phyloP scores from a whole-genome alignment of 805 yeast genomes.

The Pichia deserticola region DNA sequence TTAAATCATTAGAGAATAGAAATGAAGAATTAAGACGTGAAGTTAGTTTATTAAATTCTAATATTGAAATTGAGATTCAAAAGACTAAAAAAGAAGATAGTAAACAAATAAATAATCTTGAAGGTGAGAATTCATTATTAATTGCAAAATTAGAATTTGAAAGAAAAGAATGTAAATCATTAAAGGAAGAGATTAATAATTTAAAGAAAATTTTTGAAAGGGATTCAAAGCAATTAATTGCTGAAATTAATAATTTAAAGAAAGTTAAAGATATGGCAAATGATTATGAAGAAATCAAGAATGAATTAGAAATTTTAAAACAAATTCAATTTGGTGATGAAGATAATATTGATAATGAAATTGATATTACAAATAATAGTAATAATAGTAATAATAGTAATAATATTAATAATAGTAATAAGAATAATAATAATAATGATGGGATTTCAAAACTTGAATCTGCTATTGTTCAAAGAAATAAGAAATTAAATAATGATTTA shows the following conservation, averaged over 20 bases:
- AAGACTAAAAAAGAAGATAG: conserved; percentile 36
- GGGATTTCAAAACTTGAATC: conserved; percentile 34
- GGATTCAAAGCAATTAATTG: conserved; percentile 40
- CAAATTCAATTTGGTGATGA: conserved; percentile 63
- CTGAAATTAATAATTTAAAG: conserved; percentile 45
- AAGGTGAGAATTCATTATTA: conserved; percentile 60
- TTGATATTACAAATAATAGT: conserved; percentile 22
- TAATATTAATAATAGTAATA: conserved; percentile 10
- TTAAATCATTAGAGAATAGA: conserved; percentile 64
- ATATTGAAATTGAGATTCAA: conserved; percentile 34
- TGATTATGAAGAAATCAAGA: conserved; percentile 77
- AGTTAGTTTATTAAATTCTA: conserved; percentile 46
- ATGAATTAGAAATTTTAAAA: conserved; percentile 64
- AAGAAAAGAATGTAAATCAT: conserved; percentile 26
- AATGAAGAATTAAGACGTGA: conserved; percentile 69
- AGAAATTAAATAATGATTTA: conserved; percentile 61
- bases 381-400: conserved; percentile 18
- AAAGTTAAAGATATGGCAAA: conserved; percentile 41
- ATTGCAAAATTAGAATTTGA: conserved; percentile 51
- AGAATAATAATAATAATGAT: conserved; percentile 33
- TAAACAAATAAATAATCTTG: conserved; percentile 46
- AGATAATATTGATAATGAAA: conserved; percentile 28
- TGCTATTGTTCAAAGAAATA: conserved; percentile 57
- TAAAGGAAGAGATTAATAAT: conserved; percentile 19
- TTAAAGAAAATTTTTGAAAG: conserved; percentile 34